Evolutionary conservation across 2,329 filamentous ascomycete genomes (phyloP).

Genomic region (Pseudogymnoascus sp.): DNA sequence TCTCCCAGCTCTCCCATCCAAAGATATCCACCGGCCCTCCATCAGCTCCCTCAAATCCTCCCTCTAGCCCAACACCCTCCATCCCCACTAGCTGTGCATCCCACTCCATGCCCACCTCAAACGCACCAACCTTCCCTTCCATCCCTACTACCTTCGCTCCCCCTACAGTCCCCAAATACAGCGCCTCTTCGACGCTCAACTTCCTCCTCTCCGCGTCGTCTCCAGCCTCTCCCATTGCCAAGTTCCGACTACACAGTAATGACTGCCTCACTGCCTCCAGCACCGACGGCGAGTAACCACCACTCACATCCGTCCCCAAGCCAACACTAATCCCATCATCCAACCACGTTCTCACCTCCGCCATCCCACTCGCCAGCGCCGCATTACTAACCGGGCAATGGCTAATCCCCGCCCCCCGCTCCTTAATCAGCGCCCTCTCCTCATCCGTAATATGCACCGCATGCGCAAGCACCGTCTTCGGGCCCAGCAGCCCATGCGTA

Average conservation of each 20-base stretch:
- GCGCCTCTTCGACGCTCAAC: slow-evolving; percentile 74
- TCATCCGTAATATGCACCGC: slow-evolving; percentile 65
- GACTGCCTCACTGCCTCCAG: slow-evolving; percentile 80
- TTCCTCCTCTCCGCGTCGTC: slow-evolving; percentile 46
- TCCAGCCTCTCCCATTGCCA: slow-evolving; percentile 47
- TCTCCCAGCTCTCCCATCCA: slow-evolving; percentile 83
- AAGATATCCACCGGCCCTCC: slow-evolving; percentile 76
- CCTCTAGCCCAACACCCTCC: slow-evolving; percentile 37
- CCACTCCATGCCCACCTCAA: slow-evolving; percentile 81
- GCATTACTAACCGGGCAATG: slow-evolving; percentile 89
- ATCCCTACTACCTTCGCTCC: slow-evolving; percentile 78
- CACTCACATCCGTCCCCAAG: slow-evolving; percentile 83
- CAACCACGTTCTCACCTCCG: slow-evolving; percentile 67
- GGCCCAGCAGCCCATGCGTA: slow-evolving; percentile 57
- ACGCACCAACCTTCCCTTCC: slow-evolving; percentile 63
- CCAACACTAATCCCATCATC: slow-evolving; percentile 71
- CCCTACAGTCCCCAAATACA: slow-evolving; percentile 82
- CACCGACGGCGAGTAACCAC: slow-evolving; percentile 76
- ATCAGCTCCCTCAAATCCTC: slow-evolving; percentile 29
- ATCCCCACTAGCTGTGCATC: slow-evolving; percentile 80
- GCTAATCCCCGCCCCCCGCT: slow-evolving; percentile 57
- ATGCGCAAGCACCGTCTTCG: slow-evolving; percentile 76
- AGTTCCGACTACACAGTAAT: slow-evolving; percentile 66
- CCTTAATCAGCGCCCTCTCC: slow-evolving; percentile 59
- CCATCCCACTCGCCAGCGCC: slow-evolving; percentile 70